A percentile compares a stretch with the other conserved stretches of the same genome.
Evolutionary conservation across 495 filamentous ascomycete genomes (phyloP).

Genomic region (Bacidia rubella): DNA sequence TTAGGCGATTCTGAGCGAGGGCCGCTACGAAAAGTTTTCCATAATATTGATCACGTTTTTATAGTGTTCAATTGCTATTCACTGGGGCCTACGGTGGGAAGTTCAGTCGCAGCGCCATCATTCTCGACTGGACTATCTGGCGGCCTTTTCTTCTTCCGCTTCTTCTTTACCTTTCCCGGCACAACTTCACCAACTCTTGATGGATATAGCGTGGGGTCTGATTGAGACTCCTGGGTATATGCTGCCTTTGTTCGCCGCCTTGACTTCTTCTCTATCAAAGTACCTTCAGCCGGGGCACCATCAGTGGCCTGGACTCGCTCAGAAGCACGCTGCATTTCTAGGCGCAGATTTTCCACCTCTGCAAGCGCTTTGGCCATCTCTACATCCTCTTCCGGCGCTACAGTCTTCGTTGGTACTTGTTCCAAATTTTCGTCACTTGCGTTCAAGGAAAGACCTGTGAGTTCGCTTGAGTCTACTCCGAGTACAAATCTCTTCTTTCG

Average conservation of each 20-base stretch:
- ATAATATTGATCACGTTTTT: too few species aligned
- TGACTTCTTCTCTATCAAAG: slow-evolving; percentile 64
- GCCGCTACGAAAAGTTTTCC: too few species aligned
- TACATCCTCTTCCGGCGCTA: slow-evolving; percentile 46
- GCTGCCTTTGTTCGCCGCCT: slow-evolving; percentile 13
- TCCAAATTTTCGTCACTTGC: background rate
- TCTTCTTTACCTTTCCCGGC: slow-evolving; percentile 22
- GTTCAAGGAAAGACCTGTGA: slow-evolving; percentile 41
- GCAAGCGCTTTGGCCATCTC: slow-evolving; percentile 77
- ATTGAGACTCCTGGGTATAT: background rate
- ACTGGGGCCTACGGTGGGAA: too few species aligned
- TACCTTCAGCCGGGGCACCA: slow-evolving; percentile 56
- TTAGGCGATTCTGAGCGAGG: too few species aligned
- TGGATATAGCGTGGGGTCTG: too few species aligned
- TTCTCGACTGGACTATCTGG: background rate
- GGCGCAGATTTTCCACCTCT: slow-evolving; percentile 67
- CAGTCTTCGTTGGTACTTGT: slow-evolving; percentile 33
- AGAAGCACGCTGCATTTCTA: slow-evolving; percentile 84
- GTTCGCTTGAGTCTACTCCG: slow-evolving; percentile 71
- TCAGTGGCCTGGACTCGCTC: slow-evolving; percentile 60
- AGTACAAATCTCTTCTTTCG: slow-evolving; percentile 46
- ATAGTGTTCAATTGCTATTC: too few species aligned
- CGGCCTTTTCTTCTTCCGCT: slow-evolving; percentile 36
- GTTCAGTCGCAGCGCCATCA: too few species aligned
- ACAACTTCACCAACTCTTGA: too few species aligned